These are phyloP conservation scores for Aspergillus sp. DNA, from an alignment of 2,329 filamentous ascomycete species.

Conservation along the genomic window DNA sequence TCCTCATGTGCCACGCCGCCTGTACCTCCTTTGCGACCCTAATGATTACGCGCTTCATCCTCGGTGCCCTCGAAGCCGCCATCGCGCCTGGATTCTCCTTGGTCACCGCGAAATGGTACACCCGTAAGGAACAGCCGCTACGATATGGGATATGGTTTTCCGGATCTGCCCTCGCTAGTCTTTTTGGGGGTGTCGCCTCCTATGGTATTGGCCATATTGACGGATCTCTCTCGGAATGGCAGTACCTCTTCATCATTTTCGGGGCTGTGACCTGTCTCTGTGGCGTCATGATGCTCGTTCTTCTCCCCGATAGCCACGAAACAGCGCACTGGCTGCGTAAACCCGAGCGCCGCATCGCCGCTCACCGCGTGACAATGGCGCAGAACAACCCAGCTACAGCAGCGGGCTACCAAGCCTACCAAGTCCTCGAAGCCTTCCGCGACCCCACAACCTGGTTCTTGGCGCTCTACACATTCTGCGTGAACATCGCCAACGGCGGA, in stretches of 20 bases:
- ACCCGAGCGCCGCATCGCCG: slow-evolving; percentile 14
- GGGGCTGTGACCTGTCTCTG: slow-evolving; percentile 22
- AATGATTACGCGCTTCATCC: not conserved
- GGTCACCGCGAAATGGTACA: not conserved
- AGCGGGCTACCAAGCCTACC: slow-evolving; percentile 18
- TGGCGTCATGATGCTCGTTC: slow-evolving; percentile 21
- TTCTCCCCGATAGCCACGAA: slow-evolving; percentile 23
- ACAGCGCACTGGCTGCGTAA: slow-evolving; percentile 23
- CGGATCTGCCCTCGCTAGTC: not conserved
- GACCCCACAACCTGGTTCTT: slow-evolving; percentile 33
- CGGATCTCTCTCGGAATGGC: slow-evolving; percentile 19
- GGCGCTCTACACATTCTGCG: not conserved
- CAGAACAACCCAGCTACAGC: slow-evolving; percentile 12
- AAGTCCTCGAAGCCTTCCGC: slow-evolving; percentile 36
- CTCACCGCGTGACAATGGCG: not conserved
- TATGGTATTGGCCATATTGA: slow-evolving; percentile 27
- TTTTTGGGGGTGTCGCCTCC: slow-evolving; percentile 17
- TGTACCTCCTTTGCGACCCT: not conserved
- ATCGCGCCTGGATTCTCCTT: not conserved
- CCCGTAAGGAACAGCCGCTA: not conserved
- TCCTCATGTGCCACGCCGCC: not conserved
- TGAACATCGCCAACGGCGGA: slow-evolving; percentile 5
- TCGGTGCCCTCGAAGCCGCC: not conserved
- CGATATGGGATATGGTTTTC: not conserved
- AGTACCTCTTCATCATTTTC: slow-evolving; percentile 28